Base-by-base conservation (phyloP, 2,329 filamentous ascomycete genomes). In the Mycogone perniciosa region DNA sequence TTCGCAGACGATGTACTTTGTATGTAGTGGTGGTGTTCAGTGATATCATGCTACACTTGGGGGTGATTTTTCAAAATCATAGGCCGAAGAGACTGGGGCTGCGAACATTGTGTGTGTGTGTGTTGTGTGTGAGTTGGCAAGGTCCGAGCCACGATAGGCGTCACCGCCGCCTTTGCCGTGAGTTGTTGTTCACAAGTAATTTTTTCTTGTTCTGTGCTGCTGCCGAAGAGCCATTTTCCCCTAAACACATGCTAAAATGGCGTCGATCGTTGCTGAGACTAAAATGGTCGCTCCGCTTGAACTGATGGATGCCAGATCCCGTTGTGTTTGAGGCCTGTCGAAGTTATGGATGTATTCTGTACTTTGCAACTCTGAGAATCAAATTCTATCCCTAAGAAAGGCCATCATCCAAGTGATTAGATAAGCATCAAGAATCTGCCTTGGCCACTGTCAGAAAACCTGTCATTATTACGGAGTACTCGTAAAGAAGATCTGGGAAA, bases 91-190 rank as follows among this genome's bases (percentile, higher is more conserved):
- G 42, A 35, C 31, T 35, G 7, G 7, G 48, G 45, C 43, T 20
- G 11, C 20, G 11, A 20, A 20, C 20, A 38, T n/a, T n/a, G n/a
- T n/a, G n/a, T n/a, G 20, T 38, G 37, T 29, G 43, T 33, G 31
- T 41, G 40, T 35, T 45, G 42, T 38, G 34, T 50, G 44, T 45
- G 43, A 46, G 48, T 34, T 46, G 48, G 43, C 48, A 45, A 44
- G 31, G 20, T 35, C 26, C 31, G 31, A 39, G 31, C 33, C 3
- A 20, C 20, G 20, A 20, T 20, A 20, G 20, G 31, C 38, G 31
- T 31, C 37, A 20, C 20, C 20, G 20, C 48, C 43, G 43, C 43
- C 27, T 29, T 41, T 50, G 27, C 48, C 10, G 31, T 20, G 20
- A 20, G 20, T 20, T 20, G 20, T 20, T 31, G 7, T 43, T 20